Evolutionary conservation across 192 early-diverging fungal species (phyloP).

Genomic region (Coemansia sp.): DNA sequence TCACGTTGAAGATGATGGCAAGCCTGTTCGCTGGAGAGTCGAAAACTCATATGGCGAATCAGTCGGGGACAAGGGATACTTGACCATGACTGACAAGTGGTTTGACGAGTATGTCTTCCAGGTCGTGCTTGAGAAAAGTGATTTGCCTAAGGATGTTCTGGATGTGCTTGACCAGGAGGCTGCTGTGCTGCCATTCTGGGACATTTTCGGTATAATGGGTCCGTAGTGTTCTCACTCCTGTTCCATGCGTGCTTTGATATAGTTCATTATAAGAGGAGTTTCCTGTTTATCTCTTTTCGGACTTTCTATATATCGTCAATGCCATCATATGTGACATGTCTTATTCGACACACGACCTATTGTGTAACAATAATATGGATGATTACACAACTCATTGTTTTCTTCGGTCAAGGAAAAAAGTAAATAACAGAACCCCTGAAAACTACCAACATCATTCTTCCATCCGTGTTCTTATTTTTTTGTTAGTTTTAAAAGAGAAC

Average conservation of each 20-base stretch:
- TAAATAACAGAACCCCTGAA: too few species aligned
- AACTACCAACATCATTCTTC: too few species aligned
- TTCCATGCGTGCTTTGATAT: background rate
- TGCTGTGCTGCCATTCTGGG: constrained; percentile 70
- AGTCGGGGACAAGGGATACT: constrained; percentile 72
- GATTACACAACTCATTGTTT: too few species aligned
- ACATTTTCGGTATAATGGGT: constrained; percentile 75
- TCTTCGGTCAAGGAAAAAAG: too few species aligned
- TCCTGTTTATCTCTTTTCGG: too few species aligned
- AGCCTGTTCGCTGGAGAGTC: constrained; percentile 72
- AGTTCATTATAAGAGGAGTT: too few species aligned
- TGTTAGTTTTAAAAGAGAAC: too few species aligned
- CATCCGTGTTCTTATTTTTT: too few species aligned
- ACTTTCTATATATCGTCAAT: too few species aligned
- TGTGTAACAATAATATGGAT: too few species aligned
- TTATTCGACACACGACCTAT: too few species aligned
- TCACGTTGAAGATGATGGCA: constrained; percentile 60
- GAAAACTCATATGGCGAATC: constrained; percentile 72
- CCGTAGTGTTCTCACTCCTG: constrained; percentile 4
- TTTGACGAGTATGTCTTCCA: constrained; percentile 80
- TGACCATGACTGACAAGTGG: constrained; percentile 76
- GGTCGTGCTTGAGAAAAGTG: constrained; percentile 70
- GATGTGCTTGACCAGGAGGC: constrained; percentile 66
- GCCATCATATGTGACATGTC: too few species aligned
- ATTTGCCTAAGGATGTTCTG: constrained; percentile 60